Evolutionary conservation across 352 stramenopile genomes (phyloP), one percentile per base, ranked within the genome.

Genomic region (Pythium brassicae): DNA sequence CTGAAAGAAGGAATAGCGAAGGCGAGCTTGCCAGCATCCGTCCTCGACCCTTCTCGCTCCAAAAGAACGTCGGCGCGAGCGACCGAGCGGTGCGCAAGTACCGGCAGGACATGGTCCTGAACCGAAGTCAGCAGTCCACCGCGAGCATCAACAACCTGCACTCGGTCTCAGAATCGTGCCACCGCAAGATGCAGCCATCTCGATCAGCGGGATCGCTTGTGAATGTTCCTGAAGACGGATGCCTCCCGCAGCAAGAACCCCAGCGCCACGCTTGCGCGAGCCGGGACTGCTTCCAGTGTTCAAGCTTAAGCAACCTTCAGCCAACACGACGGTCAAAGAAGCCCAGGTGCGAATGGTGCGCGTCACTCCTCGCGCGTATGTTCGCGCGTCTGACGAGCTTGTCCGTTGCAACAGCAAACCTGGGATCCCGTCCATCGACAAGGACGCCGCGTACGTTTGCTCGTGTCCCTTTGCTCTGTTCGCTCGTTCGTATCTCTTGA

Each of bases 21-120:
- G 58, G 49, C 5, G 66, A 75, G 27, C 53, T 72, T 39, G 46
- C 62, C 17, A 72, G 56, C 22, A 52, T 91, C 40, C 71, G 70
- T 17, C 45, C 67, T 40, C 68, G 71, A 7, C 59, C 68, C 15
- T 68, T 86, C 22, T 25, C 67, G 29, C 61, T 72, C 26, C 67
- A 78, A 35, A 82, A 86, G 10, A 50, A 80, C 55, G 73, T 88
- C n/a, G 61, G 63, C 7, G 63, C 63, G 14, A 82, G 76, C 22
- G 81, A 88, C 35, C 74, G 81, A 27, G 76, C 76, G 4, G 81
- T 88, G 50, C 76, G 81, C 9, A 89, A 74, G 55, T 91, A 86
- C 55, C 72, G 78, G 20, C 73, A 74, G 29, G 72, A 91, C 53
- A 58, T 86, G 48, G 86, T 88, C 39, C 76, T 72, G 11, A 73